Evolutionary conservation across 305 asterid genomes (phyloP).

Genomic region (Fraxinus dipetala): DNA sequence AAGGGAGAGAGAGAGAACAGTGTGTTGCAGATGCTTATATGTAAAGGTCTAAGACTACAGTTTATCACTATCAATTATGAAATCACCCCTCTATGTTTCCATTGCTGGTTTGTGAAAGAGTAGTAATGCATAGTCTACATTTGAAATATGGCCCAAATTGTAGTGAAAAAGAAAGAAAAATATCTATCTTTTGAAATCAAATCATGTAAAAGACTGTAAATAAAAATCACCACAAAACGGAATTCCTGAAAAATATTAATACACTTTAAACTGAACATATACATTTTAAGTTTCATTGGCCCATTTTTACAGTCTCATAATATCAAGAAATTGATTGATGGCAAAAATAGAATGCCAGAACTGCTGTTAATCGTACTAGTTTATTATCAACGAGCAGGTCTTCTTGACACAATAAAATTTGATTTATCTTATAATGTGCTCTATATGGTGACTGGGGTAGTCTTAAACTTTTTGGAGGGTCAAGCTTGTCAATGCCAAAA

Average conservation of each 20-base stretch:
- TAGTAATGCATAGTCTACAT: not conserved
- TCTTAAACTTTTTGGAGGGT: not conserved
- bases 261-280: not conserved
- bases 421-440: not conserved
- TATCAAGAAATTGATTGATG: not conserved
- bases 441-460: not conserved
- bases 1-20: not conserved
- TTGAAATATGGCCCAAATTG: not conserved
- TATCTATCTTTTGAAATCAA: not conserved
- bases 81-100: not conserved
- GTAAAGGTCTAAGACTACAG: not conserved
- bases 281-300: not conserved
- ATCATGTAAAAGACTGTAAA: not conserved
- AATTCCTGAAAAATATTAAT: not conserved
- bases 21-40: not conserved
- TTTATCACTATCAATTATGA: not conserved
- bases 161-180: not conserved
- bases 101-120: not conserved
- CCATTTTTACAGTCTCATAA: not conserved
- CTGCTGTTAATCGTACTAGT: not conserved
- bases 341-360: not conserved
- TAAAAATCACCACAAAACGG: not conserved
- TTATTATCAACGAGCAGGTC: not conserved
- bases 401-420: not conserved
- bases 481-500: not conserved